Percentiles rank a stretch among this genome's conserved stretches.
These are phyloP conservation scores for Leucocoprinus birnbaumii DNA, from an alignment of 768 basidiomycete genomes.

Conservation along the genomic window DNA sequence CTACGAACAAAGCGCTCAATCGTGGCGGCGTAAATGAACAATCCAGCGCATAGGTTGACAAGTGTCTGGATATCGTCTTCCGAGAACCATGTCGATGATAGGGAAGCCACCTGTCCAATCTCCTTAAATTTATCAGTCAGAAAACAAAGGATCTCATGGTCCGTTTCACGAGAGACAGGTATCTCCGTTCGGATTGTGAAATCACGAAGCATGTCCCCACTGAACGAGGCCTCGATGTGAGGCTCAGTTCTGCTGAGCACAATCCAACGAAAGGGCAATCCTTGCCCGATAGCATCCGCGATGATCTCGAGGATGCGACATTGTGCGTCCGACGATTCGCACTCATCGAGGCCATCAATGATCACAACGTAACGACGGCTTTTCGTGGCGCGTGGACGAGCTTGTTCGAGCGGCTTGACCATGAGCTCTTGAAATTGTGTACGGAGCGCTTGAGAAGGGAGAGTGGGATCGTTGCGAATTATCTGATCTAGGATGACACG, in stretches of 20 bases:
- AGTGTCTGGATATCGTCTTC: slow-evolving; percentile 12
- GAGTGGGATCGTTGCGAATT: neutral
- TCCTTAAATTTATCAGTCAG: neutral
- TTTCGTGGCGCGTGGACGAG: neutral
- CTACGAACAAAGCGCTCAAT: slow-evolving; percentile 18
- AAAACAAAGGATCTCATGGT: neutral
- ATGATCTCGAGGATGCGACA: slow-evolving; percentile 13
- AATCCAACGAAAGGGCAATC: slow-evolving; percentile 19
- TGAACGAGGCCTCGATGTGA: slow-evolving; percentile 15
- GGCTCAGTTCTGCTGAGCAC: slow-evolving; percentile 24
- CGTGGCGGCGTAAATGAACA: slow-evolving; percentile 23
- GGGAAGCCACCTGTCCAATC: neutral
- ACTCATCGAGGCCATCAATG: slow-evolving; percentile 27
- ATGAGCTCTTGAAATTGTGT: slow-evolving; percentile 14
- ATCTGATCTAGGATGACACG: slow-evolving; percentile 5
- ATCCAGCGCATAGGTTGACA: slow-evolving; percentile 17
- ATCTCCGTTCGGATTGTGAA: neutral
- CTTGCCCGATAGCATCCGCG: neutral
- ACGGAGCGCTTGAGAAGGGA: neutral
- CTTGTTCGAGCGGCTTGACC: slow-evolving; percentile 6
- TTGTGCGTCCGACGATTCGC: slow-evolving; percentile 11
- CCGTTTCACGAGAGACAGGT: neutral
- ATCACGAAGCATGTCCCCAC: neutral
- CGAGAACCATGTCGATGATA: slow-evolving; percentile 16
- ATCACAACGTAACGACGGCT: neutral